A percentile compares a stretch with the other conserved stretches of the same genome.
phyloP scores from a whole-genome alignment of 2,329 filamentous ascomycete species.

The Fusarium pininemorale region DNA sequence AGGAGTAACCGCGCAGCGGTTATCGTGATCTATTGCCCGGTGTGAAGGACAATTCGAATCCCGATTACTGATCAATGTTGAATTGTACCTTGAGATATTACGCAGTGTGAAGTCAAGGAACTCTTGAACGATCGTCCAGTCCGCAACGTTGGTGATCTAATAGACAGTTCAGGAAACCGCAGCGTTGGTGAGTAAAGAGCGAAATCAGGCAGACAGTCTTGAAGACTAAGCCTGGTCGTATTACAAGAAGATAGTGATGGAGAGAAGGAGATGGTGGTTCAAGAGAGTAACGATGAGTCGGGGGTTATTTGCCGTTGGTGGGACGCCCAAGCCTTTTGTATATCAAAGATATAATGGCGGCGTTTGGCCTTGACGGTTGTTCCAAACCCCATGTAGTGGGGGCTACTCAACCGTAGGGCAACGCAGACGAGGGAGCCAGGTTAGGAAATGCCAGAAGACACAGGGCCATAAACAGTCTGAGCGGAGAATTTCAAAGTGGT shows the following conservation, averaged over 20 bases:
- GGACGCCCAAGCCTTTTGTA: conserved; percentile 45
- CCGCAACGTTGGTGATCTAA: background rate
- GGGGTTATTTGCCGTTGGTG: conserved; percentile 28
- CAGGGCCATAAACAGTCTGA: conserved; percentile 37
- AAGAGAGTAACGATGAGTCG: conserved; percentile 18
- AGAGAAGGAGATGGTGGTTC: conserved; percentile 11
- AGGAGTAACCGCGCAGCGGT: conserved; percentile 35
- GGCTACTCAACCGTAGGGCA: conserved; percentile 42
- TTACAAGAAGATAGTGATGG: conserved; percentile 7
- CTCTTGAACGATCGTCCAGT: conserved; percentile 6
- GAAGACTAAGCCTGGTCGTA: conserved; percentile 12
- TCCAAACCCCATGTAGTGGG: conserved; percentile 33
- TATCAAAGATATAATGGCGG: conserved; percentile 43
- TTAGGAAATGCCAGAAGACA: conserved; percentile 51
- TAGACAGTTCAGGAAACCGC: conserved; percentile 7
- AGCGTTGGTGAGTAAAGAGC: conserved; percentile 19
- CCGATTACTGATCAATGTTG: background rate
- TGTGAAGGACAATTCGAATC: conserved; percentile 8
- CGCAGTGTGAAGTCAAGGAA: conserved; percentile 18
- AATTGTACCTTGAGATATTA: conserved; percentile 17
- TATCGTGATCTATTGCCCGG: conserved; percentile 8
- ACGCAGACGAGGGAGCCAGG: conserved; percentile 51
- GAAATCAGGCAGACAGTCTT: conserved; percentile 15
- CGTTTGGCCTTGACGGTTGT: conserved; percentile 39
- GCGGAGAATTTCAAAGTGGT: conserved; percentile 42